Evolutionary conservation across 176 grass and related monocot genomes (phyloP), one percentile per base, ranked within the genome.

Genomic region (Eragrostis curvula): DNA sequence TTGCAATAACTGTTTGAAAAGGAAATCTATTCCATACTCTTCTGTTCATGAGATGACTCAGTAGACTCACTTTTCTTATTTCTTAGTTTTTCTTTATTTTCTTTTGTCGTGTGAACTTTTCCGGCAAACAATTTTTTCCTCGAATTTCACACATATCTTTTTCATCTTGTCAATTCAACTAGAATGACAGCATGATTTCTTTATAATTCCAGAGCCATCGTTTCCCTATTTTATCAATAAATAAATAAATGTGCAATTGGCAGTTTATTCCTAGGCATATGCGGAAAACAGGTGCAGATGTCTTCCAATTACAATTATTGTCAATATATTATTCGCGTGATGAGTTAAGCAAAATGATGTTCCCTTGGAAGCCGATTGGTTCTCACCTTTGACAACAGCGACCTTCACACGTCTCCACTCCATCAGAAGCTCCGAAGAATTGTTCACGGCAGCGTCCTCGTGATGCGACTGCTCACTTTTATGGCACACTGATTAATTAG

Each of bases 401-500:
- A 53, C 8, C 41, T 41, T 27, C 68, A 12, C 64, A 59, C 25
- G 27, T 68, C 49, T 39, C 63, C 50, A 7, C 20, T 69, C 73
- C 64, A 77, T 77, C 62, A 84, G 63, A 84, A 75, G 50, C 40
- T 77, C 64, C 82, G 73, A 84, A 49, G 82, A 68, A 70, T 84
- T 28, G 59, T 57, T 11, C 39, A 12, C 5, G n/a, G 43, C 6
- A 60, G n/a, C 18, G 8, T 60, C 28, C 7, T 42, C 48, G 15
- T 44, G n/a, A 55, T 29, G 20, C 15, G 27, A 46, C 58, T n/a
- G 50, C 39, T 62, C 68, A 49, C 40, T 48, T 48, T 3, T 58
- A 24, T 48, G n/a, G 82, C 24, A 84, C 47, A 57, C 18, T 59
- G 50, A 16, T 77, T 59, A 67, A 14, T 17, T 18, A n/a, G 46